Evolutionary conservation across 2,329 filamentous ascomycete genomes (phyloP).

Genomic region (Periconia sp.): DNA sequence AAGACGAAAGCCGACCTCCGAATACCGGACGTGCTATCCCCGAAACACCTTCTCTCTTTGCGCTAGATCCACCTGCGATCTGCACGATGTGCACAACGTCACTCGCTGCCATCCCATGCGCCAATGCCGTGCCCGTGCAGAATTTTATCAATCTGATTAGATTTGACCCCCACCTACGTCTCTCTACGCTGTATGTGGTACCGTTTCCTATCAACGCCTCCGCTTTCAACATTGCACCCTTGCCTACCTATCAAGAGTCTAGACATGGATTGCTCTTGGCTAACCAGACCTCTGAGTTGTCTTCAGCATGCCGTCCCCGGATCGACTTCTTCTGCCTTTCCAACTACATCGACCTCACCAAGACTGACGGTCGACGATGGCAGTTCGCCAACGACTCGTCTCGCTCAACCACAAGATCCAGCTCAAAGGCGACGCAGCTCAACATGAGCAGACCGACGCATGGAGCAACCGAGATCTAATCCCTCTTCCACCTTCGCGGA

Average conservation of each 20-base stretch:
- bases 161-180: constrained; percentile 3
- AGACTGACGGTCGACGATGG: too few relatives aligned
- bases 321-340: not conserved
- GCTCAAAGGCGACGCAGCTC: constrained; percentile 48
- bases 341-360: too few relatives aligned
- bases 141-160: constrained; percentile 8
- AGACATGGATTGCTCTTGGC: too few relatives aligned
- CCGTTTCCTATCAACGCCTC: too few relatives aligned
- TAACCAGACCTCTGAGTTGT: too few relatives aligned
- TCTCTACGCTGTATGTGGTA: not conserved
- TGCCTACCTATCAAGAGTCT: too few relatives aligned
- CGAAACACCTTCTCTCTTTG: constrained; percentile 1
- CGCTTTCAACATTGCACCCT: too few relatives aligned
- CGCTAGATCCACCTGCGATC: not conserved
- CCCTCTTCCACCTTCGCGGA: constrained; percentile 45
- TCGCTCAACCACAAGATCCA: constrained; percentile 40
- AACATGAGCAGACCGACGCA: constrained; percentile 54
- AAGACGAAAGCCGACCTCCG: constrained; percentile 1
- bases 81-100: not conserved
- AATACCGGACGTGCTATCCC: constrained; percentile 9
- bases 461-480: constrained; percentile 49
- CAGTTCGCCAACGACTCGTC: constrained; percentile 18
- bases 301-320: too few relatives aligned
- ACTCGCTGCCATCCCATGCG: not conserved
- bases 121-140: not conserved